Base-by-base conservation (phyloP, 2,329 filamentous ascomycete species). In the Nemania abortiva region DNA sequence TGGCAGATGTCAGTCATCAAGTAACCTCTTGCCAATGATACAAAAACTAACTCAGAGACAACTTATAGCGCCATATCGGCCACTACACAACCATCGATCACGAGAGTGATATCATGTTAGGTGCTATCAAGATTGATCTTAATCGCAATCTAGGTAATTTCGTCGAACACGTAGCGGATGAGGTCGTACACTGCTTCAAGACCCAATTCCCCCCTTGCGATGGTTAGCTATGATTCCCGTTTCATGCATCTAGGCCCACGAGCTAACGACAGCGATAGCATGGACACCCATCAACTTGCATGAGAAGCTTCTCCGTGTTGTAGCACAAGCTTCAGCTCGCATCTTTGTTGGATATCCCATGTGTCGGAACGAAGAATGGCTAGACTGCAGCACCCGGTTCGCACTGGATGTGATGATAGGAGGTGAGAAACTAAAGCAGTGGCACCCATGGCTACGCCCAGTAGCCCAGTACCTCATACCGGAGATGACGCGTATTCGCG, bases 21-120 rank as follows among this genome's bases (percentile, higher is more conserved):
- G 29, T 10, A 22, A n/a, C 10, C 24, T 22, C 27, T 24, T 2
- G 54, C 4, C 7, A 57, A 11, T 24, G 9, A 20, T 39, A 39
- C 13, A 15, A 4, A 6, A 10, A 27, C 62, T 65, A 37, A 60
- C 34, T 18, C 1, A 22, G 24, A 47, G 5, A 55, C 70, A 18
- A 69, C 37, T 13, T 29, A 29, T 29, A 77, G 75, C 74, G 75
- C 31, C 75, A 75, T 59, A 72, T 77, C 31, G 75, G 75, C 2
- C 69, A 76, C 29, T 77, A 76, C 27, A 77, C 75, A 13, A 77
- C 74, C 6, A 77, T 77, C n/a, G 74, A 75, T 45, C 75, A 77
- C 45, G 75, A 77, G 54, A 77, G 75, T 59, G 75, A 77, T 45
- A 72, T 76, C 13, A 77, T 77, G 74, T 56, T 77, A 5, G 74